Evolutionary conservation across 495 filamentous ascomycete species (phyloP).

Genomic region (Penicillium robsamsonii): DNA sequence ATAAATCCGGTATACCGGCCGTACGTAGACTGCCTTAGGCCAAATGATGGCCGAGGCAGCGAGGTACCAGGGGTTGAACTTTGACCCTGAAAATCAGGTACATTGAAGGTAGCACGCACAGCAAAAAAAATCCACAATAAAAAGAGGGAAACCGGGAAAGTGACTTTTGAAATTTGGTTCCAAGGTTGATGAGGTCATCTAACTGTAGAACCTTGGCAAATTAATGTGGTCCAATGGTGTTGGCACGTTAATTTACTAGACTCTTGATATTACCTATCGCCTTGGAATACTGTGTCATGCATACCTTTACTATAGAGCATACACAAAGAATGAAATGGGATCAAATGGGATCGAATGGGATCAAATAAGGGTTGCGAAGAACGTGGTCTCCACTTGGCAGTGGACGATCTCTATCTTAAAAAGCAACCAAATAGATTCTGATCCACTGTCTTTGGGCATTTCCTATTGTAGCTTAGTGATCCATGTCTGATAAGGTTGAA

Average conservation of each 20-base stretch:
- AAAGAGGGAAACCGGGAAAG: background rate
- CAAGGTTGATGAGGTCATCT: background rate
- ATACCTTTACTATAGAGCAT: background rate
- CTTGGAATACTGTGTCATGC: background rate
- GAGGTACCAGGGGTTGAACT: too few relatives aligned
- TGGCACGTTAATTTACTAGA: background rate
- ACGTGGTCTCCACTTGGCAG: background rate
- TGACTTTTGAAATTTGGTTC: background rate
- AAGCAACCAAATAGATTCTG: background rate
- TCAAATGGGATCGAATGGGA: background rate
- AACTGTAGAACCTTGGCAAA: background rate
- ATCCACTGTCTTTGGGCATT: background rate
- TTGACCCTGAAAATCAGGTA: too few relatives aligned
- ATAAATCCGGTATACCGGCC: too few relatives aligned
- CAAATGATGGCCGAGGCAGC: too few relatives aligned
- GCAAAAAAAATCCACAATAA: too few relatives aligned
- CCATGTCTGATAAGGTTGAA: background rate
- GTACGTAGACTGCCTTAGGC: background rate
- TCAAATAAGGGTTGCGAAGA: background rate
- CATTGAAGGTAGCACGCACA: too few relatives aligned
- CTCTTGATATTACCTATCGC: background rate
- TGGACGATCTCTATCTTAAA: constrained; percentile 2
- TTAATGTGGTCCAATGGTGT: background rate
- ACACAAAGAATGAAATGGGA: background rate
- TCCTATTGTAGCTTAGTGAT: background rate